Conservation (phyloP, 306 rosid genomes). For the Cyamopsis tetragonoloba region DNA sequence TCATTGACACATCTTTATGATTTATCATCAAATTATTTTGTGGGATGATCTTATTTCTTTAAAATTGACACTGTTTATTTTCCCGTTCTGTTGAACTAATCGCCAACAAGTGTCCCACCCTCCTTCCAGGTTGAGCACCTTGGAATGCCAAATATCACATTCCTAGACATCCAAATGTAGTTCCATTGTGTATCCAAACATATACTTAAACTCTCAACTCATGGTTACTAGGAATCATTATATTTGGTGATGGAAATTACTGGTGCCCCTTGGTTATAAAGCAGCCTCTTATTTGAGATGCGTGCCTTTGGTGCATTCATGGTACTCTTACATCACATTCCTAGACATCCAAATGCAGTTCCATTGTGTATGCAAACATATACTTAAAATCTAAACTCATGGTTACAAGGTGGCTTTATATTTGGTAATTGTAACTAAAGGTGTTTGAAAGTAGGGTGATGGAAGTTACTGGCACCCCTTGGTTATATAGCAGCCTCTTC, state of each 20-base stretch:
- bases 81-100: too few relatives aligned
- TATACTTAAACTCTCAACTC: neutral
- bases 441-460: neutral
- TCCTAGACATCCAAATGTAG: too few relatives aligned
- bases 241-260: neutral
- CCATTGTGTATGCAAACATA: too few relatives aligned
- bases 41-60: neutral
- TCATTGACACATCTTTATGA: neutral
- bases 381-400: neutral
- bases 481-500: neutral
- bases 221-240: neutral
- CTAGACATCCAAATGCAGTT: too few relatives aligned
- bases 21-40: neutral
- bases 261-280: neutral
- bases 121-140: too few relatives aligned
- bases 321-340: neutral
- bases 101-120: too few relatives aligned
- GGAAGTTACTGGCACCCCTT: neutral
- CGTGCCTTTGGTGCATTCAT: neutral
- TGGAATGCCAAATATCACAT: too few relatives aligned
- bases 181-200: too few relatives aligned
- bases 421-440: neutral
- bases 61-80: too few relatives aligned
- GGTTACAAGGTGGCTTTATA: neutral
- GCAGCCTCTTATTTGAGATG: neutral